phyloP scores from a whole-genome alignment of 164 flowering plant species.

The Liquidambar formosana region DNA sequence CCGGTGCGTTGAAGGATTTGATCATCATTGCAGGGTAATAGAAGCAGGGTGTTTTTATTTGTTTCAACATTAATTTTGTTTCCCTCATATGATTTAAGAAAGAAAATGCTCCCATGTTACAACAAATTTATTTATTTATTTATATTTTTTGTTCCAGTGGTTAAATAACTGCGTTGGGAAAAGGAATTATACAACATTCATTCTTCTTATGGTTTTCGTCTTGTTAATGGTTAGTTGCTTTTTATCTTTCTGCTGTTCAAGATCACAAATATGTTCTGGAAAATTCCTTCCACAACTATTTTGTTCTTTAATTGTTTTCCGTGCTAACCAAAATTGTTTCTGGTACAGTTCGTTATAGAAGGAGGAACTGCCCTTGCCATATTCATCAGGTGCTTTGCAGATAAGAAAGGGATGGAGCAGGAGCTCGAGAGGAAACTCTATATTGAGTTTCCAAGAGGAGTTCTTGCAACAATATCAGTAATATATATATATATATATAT shows the following conservation, averaged over 20 bases:
- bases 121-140: slow-evolving; percentile 6
- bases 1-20: slow-evolving; percentile 96
- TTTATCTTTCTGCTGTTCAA: not conserved
- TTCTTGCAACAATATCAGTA: slow-evolving; percentile 81
- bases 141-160: slow-evolving; percentile 61
- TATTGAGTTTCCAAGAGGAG: slow-evolving; percentile 70
- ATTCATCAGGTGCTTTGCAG: slow-evolving; percentile 82
- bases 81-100: not conserved
- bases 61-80: not conserved
- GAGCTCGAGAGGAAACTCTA: slow-evolving; percentile 58
- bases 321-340: not conserved
- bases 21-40: slow-evolving; percentile 96
- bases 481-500: not conserved
- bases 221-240: slow-evolving; percentile 69
- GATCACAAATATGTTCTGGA: not conserved
- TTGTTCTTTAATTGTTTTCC: not conserved
- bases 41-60: not conserved
- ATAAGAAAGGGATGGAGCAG: slow-evolving; percentile 64
- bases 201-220: slow-evolving; percentile 77
- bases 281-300: not conserved
- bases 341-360: slow-evolving; percentile 69
- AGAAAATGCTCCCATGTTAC: not conserved
- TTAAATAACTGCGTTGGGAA: slow-evolving; percentile 92
- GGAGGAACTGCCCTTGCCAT: slow-evolving; percentile 86
- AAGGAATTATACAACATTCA: slow-evolving; percentile 85